Evolutionary conservation across 2,329 filamentous ascomycete species (phyloP).

Genomic region (Pseudopithomyces chartarum): DNA sequence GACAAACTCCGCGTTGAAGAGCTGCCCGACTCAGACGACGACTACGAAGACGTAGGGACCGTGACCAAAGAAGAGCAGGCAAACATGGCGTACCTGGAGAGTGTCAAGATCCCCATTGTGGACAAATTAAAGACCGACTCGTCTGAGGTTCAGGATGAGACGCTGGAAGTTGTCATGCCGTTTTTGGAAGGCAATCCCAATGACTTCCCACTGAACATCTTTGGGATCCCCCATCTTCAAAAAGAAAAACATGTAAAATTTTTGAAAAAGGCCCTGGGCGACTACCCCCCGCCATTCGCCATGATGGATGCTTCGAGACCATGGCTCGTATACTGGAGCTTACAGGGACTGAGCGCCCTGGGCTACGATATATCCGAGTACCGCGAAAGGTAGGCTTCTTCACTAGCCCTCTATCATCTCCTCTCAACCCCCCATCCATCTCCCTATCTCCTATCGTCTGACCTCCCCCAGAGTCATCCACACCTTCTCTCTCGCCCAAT

Average conservation of each 20-base stretch:
- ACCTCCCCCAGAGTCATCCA: conserved; percentile 60
- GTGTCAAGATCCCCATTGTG: conserved; percentile 59
- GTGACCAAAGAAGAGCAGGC: conserved; percentile 32
- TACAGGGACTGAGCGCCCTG: conserved; percentile 75
- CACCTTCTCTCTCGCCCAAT: conserved; percentile 82
- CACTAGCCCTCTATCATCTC: neutral
- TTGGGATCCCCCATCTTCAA: conserved; percentile 77
- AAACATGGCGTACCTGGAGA: conserved; percentile 35
- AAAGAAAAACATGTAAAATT: conserved; percentile 66
- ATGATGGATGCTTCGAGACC: conserved; percentile 84
- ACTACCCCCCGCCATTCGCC: conserved; percentile 72
- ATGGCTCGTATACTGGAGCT: conserved; percentile 93
- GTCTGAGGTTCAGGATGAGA: conserved; percentile 70
- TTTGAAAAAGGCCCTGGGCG: conserved; percentile 59
- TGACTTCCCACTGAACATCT: conserved; percentile 64
- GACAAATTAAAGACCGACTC: conserved; percentile 72
- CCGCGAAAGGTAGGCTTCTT: conserved; percentile 60
- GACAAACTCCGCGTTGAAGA: conserved; percentile 39
- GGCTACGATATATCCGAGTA: conserved; percentile 74
- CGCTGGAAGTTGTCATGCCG: conserved; percentile 70
- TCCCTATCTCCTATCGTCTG: conserved; percentile 10
- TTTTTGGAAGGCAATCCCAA: conserved; percentile 64
- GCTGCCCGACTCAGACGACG: conserved; percentile 40
- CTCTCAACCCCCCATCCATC: neutral
- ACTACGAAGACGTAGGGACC: conserved; percentile 45